Base-by-base conservation (phyloP, 1,284 basidiomycete species). In the Pterulicium gracile region DNA sequence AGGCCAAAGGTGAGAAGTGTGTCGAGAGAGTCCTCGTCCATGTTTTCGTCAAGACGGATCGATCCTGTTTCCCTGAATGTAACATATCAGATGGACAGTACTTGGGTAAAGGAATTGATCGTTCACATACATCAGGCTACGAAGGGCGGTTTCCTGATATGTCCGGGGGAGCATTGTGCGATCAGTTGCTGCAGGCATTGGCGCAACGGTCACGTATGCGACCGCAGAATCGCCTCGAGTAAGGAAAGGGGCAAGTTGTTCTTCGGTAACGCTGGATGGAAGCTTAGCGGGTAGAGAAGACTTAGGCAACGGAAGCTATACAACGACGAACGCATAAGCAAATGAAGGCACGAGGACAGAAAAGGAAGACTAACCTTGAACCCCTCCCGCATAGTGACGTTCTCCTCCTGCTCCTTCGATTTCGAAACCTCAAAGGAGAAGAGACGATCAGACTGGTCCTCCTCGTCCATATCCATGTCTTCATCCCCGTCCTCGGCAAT, bases 381-480 rank as follows among this genome's bases (percentile, higher is more conserved):
- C 0, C 72, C 76, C 1, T 59, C 54, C 2, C 62, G 60, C 0
- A 59, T 50, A 0, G 56, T 56, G 0, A 75, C 74, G 10, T 63
- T 61, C 50, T 80, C 77, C 44, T 77, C 74, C 50, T 80, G 74
- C 48, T 79, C 74, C 15, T 68, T 71, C 1, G 72, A 75, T 54
- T 78, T 74, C 0, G 67, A 60, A 0, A 81, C 78, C 49, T 75
- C 69, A 45, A 75, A 81, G 0, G 67, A 66, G 53, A 74, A 75
- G 42, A 78, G 54, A 5, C 76, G 61, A 43, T 72, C 73, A 0
- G 58, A 57, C 2, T 68, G 64, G 0, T 70, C 64, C 2, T 67
- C 61, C 23, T 15, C 49, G 42, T 59, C 45, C 12, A 45, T 1
- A 1, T 50, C 48, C 13, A 55, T 44, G 14, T 51, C 43, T 1